Evolutionary conservation across 768 basidiomycete species (phyloP).

Genomic region (Hemileccinum rubropunctum): DNA sequence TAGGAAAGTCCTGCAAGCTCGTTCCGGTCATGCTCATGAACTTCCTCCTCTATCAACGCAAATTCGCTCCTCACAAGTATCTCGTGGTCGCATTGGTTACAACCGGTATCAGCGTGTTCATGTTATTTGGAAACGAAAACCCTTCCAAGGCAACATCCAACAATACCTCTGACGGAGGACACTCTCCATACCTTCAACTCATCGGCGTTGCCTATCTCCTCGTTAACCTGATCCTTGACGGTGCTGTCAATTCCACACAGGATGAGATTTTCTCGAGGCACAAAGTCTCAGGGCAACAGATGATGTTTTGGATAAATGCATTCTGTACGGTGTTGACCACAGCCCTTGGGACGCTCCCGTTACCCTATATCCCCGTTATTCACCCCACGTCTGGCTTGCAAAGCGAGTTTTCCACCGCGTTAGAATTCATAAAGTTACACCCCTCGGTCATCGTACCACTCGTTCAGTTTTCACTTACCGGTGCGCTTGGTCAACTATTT

Average conservation of each 20-base stretch:
- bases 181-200: constrained; percentile 51
- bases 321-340: constrained; percentile 77
- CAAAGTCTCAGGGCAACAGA: constrained; percentile 84
- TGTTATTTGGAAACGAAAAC: constrained; percentile 74
- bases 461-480: constrained; percentile 81
- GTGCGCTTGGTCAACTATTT: constrained; percentile 94
- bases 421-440: constrained; percentile 75
- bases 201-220: constrained; percentile 76
- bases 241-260: constrained; percentile 92
- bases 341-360: constrained; percentile 66
- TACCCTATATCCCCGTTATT: constrained; percentile 80
- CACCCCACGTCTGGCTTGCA: constrained; percentile 61
- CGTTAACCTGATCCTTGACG: constrained; percentile 88
- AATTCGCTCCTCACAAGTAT: constrained; percentile 93
- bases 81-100: constrained; percentile 93
- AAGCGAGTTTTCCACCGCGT: constrained; percentile 63
- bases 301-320: constrained; percentile 98
- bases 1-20: constrained; percentile 98
- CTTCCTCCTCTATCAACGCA: constrained; percentile 88
- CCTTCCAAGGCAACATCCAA: constrained; percentile 37
- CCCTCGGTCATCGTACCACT: constrained; percentile 73
- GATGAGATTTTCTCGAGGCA: constrained; percentile 90
- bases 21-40: constrained; percentile 99
- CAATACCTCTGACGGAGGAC: constrained; percentile 24
- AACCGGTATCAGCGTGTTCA: constrained; percentile 87